These are phyloP conservation scores for Myxozyma neglecta DNA, from an alignment of 805 yeast genomes.

Conservation along the genomic window DNA sequence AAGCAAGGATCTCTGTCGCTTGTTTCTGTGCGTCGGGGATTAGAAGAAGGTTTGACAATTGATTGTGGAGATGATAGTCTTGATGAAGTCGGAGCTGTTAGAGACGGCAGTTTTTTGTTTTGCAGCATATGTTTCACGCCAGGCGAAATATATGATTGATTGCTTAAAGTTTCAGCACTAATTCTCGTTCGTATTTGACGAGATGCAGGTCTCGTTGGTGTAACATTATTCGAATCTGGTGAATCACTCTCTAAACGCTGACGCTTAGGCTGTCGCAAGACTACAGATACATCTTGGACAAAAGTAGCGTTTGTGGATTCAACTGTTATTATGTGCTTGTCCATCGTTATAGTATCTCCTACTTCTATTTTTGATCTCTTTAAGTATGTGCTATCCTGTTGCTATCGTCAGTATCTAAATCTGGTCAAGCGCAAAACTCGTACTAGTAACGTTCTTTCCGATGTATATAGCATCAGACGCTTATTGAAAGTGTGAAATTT, in stretches of 20 bases:
- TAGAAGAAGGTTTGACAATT: not conserved
- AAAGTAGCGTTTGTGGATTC: conserved; percentile 24
- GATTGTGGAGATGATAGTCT: not conserved
- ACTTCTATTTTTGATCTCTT: conserved; percentile 8
- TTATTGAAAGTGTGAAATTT: conserved; percentile 33
- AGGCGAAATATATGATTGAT: conserved; percentile 2
- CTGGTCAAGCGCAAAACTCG: conserved; percentile 5
- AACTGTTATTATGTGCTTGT: conserved; percentile 36
- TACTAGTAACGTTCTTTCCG: conserved; percentile 33
- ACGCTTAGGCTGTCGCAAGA: not conserved
- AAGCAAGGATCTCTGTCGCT: no score
- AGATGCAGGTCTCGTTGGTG: not conserved
- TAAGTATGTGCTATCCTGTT: conserved; percentile 24
- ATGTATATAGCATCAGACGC: conserved; percentile 38
- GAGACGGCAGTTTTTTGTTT: not conserved
- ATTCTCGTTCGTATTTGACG: not conserved
- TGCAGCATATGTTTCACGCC: conserved; percentile 11
- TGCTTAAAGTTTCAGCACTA: not conserved
- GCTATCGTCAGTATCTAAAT: not conserved
- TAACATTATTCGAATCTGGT: not conserved
- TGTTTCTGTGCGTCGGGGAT: no score
- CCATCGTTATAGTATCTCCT: conserved; percentile 35
- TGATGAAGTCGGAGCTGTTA: not conserved
- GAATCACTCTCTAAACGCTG: not conserved
- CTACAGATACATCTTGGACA: conserved; percentile 13